Conservation (phyloP, 106 monocot species). For the Dioscorea dumetorum region DNA sequence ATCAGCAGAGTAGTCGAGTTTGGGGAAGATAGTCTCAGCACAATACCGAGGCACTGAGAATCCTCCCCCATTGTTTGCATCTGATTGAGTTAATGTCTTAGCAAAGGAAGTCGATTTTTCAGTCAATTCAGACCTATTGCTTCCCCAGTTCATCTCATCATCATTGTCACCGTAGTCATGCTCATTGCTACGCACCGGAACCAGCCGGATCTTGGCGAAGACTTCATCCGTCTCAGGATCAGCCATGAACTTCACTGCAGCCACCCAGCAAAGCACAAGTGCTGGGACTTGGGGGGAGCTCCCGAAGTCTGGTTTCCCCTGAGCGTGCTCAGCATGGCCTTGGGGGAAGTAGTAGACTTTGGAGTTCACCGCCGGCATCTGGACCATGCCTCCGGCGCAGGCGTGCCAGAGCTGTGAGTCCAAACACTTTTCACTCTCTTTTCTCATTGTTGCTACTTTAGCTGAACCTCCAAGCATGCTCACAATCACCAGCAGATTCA, state of each 20-base stretch:
- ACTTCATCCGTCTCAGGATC: conserved; percentile 7
- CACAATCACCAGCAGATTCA: background rate
- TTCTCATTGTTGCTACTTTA: conserved; percentile 4
- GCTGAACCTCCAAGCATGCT: background rate
- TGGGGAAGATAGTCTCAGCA: conserved; percentile 10
- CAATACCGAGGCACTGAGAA: conserved; percentile 8
- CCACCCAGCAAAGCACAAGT: background rate
- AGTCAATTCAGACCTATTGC: background rate
- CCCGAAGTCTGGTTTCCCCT: background rate
- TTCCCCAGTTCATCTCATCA: background rate
- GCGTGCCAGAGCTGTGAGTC: conserved; percentile 7
- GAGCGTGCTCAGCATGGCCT: conserved; percentile 12
- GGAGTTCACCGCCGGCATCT: background rate
- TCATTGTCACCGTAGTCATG: too few species aligned
- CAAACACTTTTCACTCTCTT: conserved; percentile 33
- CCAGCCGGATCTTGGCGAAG: background rate
- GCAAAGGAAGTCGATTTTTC: conserved; percentile 1
- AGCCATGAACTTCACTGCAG: conserved; percentile 1
- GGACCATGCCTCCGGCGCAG: background rate
- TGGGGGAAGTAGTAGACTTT: conserved; percentile 12
- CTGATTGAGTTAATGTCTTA: conserved; percentile 4
- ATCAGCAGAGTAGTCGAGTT: conserved; percentile 1
- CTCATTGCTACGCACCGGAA: background rate
- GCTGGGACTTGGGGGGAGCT: background rate
- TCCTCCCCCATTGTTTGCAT: conserved; percentile 9